Evolutionary conservation across 1,284 basidiomycete species (phyloP), one percentile per base, ranked within the genome.

Genomic region (Volvariella surrecta): DNA sequence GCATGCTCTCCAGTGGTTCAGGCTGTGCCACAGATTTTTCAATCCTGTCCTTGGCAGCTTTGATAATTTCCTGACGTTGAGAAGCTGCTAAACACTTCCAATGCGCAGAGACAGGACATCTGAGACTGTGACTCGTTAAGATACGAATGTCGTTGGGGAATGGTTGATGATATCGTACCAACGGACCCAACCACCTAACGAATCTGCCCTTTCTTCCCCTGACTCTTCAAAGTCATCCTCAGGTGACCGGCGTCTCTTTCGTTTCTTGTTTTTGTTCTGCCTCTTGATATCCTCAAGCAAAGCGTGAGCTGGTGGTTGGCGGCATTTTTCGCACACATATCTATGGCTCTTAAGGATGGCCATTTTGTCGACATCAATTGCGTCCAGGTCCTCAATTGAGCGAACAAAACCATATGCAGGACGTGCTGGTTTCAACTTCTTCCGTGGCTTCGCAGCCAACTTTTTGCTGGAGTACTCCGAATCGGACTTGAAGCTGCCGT

Each of bases 101-200:
- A 58, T 94, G 90, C 24, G 76, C 76, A 10, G 74, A 69, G 18
- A 89, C 74, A 10, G 82, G 80, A 51, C 90, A 94, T 58, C 76
- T 82, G 37, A 89, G 64, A 55, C 85, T 89, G 40, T 13, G n/a
- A 30, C 46, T 38, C 11, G 11, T 28, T 28, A 6, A 28, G 24
- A 6, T 18, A 43, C 19, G n/a, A n/a, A n/a, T n/a, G n/a, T n/a
- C n/a, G 17, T 38, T 24, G 37, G 11, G 38, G 30, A 17, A 17
- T 32, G n/a, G 24, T 10, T 35, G 15, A 20, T 35, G n/a, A 48
- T 34, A n/a, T 57, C 74, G 45, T 57, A 87, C 85, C 89, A 93
- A 65, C 81, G 74, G 46, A 92, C 77, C 90, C 90, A 94, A 19
- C 90, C 90, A 17, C 86, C 85, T 34, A 87, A 63, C 3, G 58